These are phyloP conservation scores for Penicillium nordicum DNA, from an alignment of 2,329 filamentous ascomycete species.

Conservation along the genomic window DNA sequence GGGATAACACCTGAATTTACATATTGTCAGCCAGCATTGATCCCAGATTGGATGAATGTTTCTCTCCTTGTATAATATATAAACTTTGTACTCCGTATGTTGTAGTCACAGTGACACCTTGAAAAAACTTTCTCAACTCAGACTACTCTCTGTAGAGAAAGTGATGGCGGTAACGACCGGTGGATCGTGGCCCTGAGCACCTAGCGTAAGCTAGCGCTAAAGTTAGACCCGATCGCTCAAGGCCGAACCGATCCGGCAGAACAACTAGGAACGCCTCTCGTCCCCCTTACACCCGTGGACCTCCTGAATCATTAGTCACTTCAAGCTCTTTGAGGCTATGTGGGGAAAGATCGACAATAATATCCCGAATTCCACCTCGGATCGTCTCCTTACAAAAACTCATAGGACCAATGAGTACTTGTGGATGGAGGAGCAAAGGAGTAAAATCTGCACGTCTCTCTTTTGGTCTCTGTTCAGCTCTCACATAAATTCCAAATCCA, in stretches of 20 bases:
- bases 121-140: background rate
- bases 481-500: background rate
- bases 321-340: background rate
- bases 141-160: background rate
- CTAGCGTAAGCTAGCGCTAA: background rate
- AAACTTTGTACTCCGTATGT: background rate
- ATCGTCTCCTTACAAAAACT: background rate
- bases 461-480: slow-evolving; percentile 1
- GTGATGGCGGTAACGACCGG: background rate
- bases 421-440: background rate
- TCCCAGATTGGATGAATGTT: background rate
- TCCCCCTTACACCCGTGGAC: background rate
- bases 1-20: background rate
- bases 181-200: background rate
- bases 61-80: background rate
- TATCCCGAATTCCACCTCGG: slow-evolving; percentile 13
- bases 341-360: slow-evolving; percentile 19
- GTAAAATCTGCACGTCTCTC: slow-evolving; percentile 1
- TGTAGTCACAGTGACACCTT: background rate
- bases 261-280: background rate
- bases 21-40: background rate
- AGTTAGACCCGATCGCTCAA: slow-evolving; percentile 1
- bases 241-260: background rate
- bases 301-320: slow-evolving; percentile 1
- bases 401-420: background rate